These are phyloP conservation scores for Agaricus blazei DNA, from an alignment of 768 basidiomycete genomes.

Conservation along the genomic window DNA sequence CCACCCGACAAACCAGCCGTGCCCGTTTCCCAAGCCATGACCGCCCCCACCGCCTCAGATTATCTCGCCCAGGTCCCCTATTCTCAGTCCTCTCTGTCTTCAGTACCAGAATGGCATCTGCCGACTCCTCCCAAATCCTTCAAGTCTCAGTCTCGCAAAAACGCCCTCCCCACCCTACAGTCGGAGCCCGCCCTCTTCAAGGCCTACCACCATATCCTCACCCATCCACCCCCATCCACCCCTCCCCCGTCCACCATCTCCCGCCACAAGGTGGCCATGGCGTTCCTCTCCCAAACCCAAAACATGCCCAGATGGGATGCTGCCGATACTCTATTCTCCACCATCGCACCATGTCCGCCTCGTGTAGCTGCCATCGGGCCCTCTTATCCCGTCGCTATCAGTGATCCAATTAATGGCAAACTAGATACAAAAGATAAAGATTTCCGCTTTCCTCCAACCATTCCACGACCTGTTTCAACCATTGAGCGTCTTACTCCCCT, in stretches of 20 bases:
- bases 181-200: slow-evolving; percentile 59
- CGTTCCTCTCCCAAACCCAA: slow-evolving; percentile 56
- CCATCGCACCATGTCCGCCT: slow-evolving; percentile 53
- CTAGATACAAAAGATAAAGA: slow-evolving; percentile 40
- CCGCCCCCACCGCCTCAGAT: slow-evolving; percentile 55
- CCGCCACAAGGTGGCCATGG: slow-evolving; percentile 74
- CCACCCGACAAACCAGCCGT: slow-evolving; percentile 33
- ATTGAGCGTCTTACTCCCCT: slow-evolving; percentile 56
- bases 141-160: slow-evolving; percentile 18
- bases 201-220: slow-evolving; percentile 76
- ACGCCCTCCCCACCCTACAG: slow-evolving; percentile 39
- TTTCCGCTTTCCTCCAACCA: slow-evolving; percentile 46
- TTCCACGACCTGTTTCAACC: slow-evolving; percentile 37
- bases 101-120: slow-evolving; percentile 65
- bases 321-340: slow-evolving; percentile 60
- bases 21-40: slow-evolving; percentile 37
- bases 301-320: slow-evolving; percentile 60
- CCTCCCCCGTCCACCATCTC: slow-evolving; percentile 49
- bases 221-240: slow-evolving; percentile 53
- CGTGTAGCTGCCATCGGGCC: slow-evolving; percentile 61
- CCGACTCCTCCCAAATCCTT: slow-evolving; percentile 33
- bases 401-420: slow-evolving; percentile 18
- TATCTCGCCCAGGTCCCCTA: slow-evolving; percentile 72
- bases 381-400: slow-evolving; percentile 53
- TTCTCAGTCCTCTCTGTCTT: slow-evolving; percentile 63